Conservation (phyloP, 306 rosid genomes). For the Citrullus amarus region DNA sequence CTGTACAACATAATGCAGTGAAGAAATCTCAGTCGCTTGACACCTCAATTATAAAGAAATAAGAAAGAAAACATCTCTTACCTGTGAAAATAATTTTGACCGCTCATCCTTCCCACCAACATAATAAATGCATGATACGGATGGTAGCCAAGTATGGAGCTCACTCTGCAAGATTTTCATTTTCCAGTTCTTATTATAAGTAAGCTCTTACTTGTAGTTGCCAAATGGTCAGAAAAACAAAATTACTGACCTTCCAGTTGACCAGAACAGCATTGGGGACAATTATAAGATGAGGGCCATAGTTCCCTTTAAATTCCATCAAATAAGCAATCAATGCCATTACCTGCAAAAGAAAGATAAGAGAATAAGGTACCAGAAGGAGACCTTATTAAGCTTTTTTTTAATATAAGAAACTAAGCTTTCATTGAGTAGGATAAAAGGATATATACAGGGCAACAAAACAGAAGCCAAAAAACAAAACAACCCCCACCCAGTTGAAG, state of each 20-base stretch:
- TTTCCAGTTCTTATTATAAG: conserved; percentile 11
- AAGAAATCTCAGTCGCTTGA: conserved; percentile 7
- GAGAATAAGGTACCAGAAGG: background rate
- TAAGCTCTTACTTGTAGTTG: background rate
- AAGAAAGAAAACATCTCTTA: conserved; percentile 24
- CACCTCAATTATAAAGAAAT: conserved; percentile 13
- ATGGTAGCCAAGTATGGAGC: conserved; percentile 80
- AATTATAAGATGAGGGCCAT: conserved; percentile 99
- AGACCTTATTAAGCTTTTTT: background rate
- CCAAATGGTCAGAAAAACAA: background rate
- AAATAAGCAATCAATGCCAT: conserved; percentile 98
- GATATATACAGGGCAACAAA: too few species aligned
- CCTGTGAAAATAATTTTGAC: conserved; percentile 85
- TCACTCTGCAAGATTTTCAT: conserved; percentile 61
- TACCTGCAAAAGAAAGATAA: conserved; percentile 37
- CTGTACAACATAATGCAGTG: conserved; percentile 27
- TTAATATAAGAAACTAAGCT: too few species aligned
- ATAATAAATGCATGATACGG: conserved; percentile 88
- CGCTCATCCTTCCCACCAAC: conserved; percentile 92
- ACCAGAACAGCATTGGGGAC: conserved; percentile 99
- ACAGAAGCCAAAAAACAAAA: too few species aligned
- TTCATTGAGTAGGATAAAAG: too few species aligned
- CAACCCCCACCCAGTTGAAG: too few species aligned
- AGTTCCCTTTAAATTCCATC: conserved; percentile 98
- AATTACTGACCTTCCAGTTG: conserved; percentile 76